These are phyloP conservation scores for Kockiozyma suomiensis DNA, from an alignment of 805 yeast genomes.

Conservation along the genomic window DNA sequence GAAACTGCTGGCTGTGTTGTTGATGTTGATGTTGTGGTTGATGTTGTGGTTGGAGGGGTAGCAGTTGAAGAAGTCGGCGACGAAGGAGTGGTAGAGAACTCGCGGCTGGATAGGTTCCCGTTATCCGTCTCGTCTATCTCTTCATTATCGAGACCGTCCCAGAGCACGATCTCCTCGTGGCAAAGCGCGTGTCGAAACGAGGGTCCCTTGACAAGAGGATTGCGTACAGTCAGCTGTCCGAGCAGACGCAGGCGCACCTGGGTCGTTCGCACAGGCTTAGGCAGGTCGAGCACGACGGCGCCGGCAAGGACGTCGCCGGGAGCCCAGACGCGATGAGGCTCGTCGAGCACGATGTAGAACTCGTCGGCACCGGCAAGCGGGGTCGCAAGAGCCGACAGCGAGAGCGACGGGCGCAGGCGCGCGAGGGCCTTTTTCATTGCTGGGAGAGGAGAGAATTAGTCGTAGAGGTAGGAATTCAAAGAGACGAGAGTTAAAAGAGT, in stretches of 20 bases:
- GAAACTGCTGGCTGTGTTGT: not conserved
- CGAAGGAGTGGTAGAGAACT: not conserved
- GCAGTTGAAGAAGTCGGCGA: not conserved
- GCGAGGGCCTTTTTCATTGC: constrained; percentile 33
- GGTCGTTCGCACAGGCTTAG: constrained; percentile 36
- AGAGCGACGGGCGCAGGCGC: constrained; percentile 29
- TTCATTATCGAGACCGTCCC: constrained; percentile 29
- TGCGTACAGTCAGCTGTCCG: constrained; percentile 40
- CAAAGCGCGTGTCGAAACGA: constrained; percentile 38
- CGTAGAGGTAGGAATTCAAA: not conserved
- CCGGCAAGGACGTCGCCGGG: constrained; percentile 72
- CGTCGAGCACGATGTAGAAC: constrained; percentile 68
- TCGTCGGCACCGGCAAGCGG: constrained; percentile 45
- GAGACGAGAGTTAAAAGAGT: not conserved
- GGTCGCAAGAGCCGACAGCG: constrained; percentile 25
- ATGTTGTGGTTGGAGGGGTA: not conserved
- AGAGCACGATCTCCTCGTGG: constrained; percentile 38
- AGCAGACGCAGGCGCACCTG: constrained; percentile 36
- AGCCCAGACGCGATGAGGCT: constrained; percentile 73
- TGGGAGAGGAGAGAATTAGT: not conserved
- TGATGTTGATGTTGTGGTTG: not conserved
- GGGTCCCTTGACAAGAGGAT: constrained; percentile 40
- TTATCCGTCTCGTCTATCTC: too few species aligned
- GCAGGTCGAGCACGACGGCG: constrained; percentile 40
- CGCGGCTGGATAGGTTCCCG: not conserved